Conservation (phyloP, 2,329 filamentous ascomycete species). For the Nothopassalora personata region DNA sequence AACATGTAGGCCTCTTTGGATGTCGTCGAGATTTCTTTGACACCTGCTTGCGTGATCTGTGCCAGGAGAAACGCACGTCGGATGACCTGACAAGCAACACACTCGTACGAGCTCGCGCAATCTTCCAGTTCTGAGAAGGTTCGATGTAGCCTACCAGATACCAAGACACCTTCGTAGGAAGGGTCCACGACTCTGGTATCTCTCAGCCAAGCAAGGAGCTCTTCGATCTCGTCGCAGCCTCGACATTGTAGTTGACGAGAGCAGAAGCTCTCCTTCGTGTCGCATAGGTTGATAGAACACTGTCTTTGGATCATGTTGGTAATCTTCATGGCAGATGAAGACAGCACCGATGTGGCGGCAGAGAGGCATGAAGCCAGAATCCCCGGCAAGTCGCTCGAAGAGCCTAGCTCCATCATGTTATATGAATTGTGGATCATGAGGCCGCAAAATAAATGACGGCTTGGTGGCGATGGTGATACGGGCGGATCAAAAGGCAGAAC, state of each 20-base stretch:
- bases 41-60: background rate
- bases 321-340: background rate
- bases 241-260: background rate
- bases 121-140: background rate
- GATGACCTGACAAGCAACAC: slow-evolving; percentile 2
- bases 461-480: background rate
- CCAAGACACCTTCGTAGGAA: background rate
- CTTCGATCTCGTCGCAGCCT: background rate
- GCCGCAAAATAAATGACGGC: background rate
- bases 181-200: background rate
- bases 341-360: background rate
- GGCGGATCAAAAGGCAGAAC: background rate
- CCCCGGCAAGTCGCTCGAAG: background rate
- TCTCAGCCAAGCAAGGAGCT: background rate
- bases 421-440: background rate
- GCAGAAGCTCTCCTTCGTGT: background rate
- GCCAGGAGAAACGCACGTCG: background rate
- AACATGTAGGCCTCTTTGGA: background rate
- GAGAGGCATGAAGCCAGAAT: background rate
- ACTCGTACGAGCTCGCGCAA: background rate
- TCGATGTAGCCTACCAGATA: background rate
- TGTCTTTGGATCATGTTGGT: background rate
- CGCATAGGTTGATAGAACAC: background rate
- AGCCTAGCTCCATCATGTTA: background rate
- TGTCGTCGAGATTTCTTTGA: background rate